These are phyloP conservation scores for Vigna angularis DNA, from an alignment of 306 rosid genomes.

Conservation along the genomic window DNA sequence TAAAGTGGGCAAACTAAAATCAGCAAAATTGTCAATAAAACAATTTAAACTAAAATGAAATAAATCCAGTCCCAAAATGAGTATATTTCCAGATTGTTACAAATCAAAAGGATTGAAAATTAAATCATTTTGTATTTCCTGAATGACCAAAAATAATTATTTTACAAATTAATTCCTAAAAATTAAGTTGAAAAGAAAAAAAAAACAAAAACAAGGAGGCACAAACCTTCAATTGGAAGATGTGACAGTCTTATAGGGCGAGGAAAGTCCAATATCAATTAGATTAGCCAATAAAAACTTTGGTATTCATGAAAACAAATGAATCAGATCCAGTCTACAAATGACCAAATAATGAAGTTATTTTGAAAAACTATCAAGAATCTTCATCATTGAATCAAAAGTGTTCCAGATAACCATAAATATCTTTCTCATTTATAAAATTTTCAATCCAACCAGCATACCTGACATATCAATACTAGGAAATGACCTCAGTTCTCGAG, in stretches of 20 bases:
- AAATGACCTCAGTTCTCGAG: conserved; percentile 85
- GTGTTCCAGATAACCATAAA: conserved; percentile 37
- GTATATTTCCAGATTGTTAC: conserved; percentile 11
- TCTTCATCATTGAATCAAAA: conserved; percentile 21
- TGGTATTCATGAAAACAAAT: not conserved
- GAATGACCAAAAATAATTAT: conserved; percentile 4
- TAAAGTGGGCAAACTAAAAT: not conserved
- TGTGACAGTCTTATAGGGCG: not conserved
- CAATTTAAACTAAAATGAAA: conserved; percentile 1
- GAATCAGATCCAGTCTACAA: conserved; percentile 9
- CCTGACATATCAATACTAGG: conserved; percentile 93
- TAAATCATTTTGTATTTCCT: conserved; percentile 11
- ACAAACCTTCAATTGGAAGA: conserved; percentile 11
- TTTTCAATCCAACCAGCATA: conserved; percentile 51
- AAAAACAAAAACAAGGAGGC: not conserved
- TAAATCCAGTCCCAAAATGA: not conserved
- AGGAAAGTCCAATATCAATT: not conserved
- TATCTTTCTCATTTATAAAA: conserved; percentile 8
- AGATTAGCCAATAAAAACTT: not conserved
- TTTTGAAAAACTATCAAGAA: conserved; percentile 24
- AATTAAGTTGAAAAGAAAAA: not conserved
- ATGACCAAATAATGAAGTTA: not conserved
- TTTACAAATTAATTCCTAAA: conserved; percentile 34
- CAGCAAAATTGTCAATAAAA: conserved; percentile 23
- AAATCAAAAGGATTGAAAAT: conserved; percentile 9